Evolutionary conservation across 306 rosid species (phyloP), one percentile per base, ranked within the genome.

Genomic region (Cajanus cajan): DNA sequence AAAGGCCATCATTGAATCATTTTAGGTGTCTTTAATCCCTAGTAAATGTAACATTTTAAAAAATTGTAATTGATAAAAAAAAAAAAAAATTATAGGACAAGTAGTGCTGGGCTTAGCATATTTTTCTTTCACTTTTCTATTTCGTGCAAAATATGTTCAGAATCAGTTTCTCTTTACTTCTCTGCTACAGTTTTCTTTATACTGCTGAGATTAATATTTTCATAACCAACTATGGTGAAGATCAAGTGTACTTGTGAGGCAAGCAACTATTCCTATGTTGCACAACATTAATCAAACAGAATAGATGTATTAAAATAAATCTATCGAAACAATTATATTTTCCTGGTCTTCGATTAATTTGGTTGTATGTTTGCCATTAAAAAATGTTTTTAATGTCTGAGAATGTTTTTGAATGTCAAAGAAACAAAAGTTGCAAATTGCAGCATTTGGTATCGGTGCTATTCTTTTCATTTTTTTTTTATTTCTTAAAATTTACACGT

Each of bases 381-480:
- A 54, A 41, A 16, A 43, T 70, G 33, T 70, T 74, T 74, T 31
- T 48, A 50, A 33, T 36, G 36, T n/a, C 9, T 12, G 15, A 18
- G 44, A 55, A 54, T 39, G 69, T 39, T 74, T 66, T 54, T 41
- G 18, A 36, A 66, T 78, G 55, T n/a, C 59, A 50, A 25, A 58
- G 66, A 61, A 74, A 72, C 79, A 24, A 18, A 78, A 73, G 28
- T 81, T 85, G 67, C 33, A 2, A 18, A 71, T 69, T n/a, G 25
- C 51, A 33, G 37, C 11, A 40, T 51, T 24, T 45, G 61, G 40
- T 33, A 16, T 25, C 51, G 73, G 15, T 58, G 24, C 51, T 67
- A 13, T 25, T 67, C n/a, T 34, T 65, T 81, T 4, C 0, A 16
- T 10, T 2, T 15, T 76, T 57, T 11, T 10, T 3, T 68, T 75